Evolutionary conservation across 2,329 filamentous ascomycete species (phyloP), one percentile per base, ranked within the genome.

Genomic region (Cladosporium sp.): DNA sequence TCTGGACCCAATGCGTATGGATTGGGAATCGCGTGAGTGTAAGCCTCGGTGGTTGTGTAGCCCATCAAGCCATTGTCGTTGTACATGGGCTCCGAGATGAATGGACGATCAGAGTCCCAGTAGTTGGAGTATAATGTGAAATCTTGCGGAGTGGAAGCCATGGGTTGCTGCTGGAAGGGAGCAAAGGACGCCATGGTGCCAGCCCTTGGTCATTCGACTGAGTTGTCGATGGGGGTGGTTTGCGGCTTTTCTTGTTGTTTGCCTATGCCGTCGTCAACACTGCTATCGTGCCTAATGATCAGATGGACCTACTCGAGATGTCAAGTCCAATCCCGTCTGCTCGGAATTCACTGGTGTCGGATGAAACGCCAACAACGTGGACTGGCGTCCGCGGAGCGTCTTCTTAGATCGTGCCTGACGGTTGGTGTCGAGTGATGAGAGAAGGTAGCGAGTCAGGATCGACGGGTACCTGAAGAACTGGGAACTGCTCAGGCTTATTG

Each of bases 1-100:
- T 61, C 64, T 38, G 68, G 64, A 52, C 65, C 58, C 52, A 64
- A 70, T 34, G 67, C 60, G 51, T 67, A 65, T 43, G 71, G 62
- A 34, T 73, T 65, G 29, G 62, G 52, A 13, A 68, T 56, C 20
- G 66, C 56, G 7, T 60, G 57, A 20, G 64, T 55, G 45, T 71
- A 67, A 27, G 40, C 65, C 58, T 24, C 60, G 60, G 34, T 63
- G 5, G 22, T 58, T 37, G 56, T 29, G 30, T 64, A 44, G 50
- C 52, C 54, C 27, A 64, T 47, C 53, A 64, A 65, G 5, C 55
- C 30, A 4, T 55, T 34, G 36, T 64, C 58, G 15, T 52, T 45
- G 54, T 60, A 64, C 8, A 57, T 54, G 9, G 56, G 54, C 5
- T 54, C 52, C 6, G 60, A 57, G 3, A 63, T 54, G 54, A 61